Conservation (phyloP, 2,329 filamentous ascomycete species). For the Alternaria consortialis region DNA sequence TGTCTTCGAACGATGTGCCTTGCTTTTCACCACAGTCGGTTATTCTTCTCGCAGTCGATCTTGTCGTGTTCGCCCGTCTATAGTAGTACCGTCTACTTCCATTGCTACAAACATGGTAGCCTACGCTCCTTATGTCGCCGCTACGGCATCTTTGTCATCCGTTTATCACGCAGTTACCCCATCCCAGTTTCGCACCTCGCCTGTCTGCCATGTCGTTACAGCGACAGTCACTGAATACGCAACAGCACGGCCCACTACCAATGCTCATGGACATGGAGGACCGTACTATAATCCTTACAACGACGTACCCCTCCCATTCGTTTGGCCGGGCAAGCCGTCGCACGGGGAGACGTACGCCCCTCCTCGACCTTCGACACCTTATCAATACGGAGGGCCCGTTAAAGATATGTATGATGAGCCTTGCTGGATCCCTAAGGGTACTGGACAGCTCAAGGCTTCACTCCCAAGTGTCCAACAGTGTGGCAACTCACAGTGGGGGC, state of each 20-base stretch:
- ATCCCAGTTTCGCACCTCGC: slow-evolving; percentile 13
- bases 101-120: slow-evolving; percentile 36
- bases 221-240: slow-evolving; percentile 28
- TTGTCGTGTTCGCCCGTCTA: slow-evolving; percentile 12
- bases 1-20: neutral
- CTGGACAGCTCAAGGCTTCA: slow-evolving; percentile 27
- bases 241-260: slow-evolving; percentile 27
- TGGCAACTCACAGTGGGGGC: slow-evolving; percentile 42
- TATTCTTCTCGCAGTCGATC: slow-evolving; percentile 17
- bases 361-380: slow-evolving; percentile 34
- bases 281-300: slow-evolving; percentile 45
- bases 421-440: slow-evolving; percentile 38
- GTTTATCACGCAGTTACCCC: slow-evolving; percentile 20
- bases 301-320: slow-evolving; percentile 32
- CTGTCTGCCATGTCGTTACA: slow-evolving; percentile 22
- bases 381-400: slow-evolving; percentile 32
- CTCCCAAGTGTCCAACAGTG: slow-evolving; percentile 36
- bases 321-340: slow-evolving; percentile 39
- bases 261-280: slow-evolving; percentile 39
- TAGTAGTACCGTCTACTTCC: slow-evolving; percentile 3
- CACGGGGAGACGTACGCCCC: slow-evolving; percentile 27
- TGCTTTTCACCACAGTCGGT: slow-evolving; percentile 20
- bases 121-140: slow-evolving; percentile 38
- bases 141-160: slow-evolving; percentile 34
- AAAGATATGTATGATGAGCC: slow-evolving; percentile 34